Conservation (phyloP, 225 moss, liverwort and hornwort species). For the Marchantia polymorpha region DNA sequence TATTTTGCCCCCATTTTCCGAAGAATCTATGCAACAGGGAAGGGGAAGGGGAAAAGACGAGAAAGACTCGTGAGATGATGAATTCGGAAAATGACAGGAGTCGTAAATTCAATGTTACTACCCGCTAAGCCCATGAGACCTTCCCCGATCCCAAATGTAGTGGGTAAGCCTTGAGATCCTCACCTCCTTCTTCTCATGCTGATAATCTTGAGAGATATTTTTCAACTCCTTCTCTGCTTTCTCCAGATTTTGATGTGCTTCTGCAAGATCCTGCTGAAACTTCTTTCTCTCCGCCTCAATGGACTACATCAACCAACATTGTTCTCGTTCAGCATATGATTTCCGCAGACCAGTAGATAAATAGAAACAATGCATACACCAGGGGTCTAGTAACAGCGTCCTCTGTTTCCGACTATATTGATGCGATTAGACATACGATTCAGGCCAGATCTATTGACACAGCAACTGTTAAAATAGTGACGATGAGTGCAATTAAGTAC, state of each 20-base stretch:
- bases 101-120: background rate
- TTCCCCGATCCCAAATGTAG: background rate
- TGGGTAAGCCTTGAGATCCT: background rate
- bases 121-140: background rate
- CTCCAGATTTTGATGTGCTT: conserved; percentile 56
- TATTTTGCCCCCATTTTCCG: too few species aligned
- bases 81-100: background rate
- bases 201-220: conserved; percentile 38
- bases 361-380: too few species aligned
- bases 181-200: conserved; percentile 41
- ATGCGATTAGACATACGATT: too few species aligned
- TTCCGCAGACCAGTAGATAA: too few species aligned
- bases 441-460: too few species aligned
- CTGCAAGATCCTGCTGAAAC: conserved; percentile 53
- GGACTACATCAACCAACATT: conserved; percentile 25
- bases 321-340: background rate
- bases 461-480: too few species aligned
- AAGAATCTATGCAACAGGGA: background rate
- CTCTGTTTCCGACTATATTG: too few species aligned
- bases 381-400: too few species aligned
- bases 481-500: too few species aligned
- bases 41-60: too few species aligned
- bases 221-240: conserved; percentile 45
- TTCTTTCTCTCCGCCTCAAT: conserved; percentile 61
- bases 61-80: background rate